phyloP scores from a whole-genome alignment of 768 basidiomycete species.

The Pleurotus tuber-regium region DNA sequence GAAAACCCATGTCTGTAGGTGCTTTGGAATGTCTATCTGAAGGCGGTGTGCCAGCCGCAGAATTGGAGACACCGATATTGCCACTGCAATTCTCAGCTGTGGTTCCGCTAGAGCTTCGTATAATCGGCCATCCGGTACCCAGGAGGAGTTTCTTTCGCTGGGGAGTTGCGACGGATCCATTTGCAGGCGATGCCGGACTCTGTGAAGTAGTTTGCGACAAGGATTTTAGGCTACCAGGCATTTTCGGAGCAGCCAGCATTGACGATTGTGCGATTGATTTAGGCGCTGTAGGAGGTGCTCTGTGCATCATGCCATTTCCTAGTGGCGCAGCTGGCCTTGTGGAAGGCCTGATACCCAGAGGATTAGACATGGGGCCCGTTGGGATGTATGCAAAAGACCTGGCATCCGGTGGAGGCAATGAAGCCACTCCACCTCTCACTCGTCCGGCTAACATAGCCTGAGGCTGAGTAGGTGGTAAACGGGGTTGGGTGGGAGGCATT shows the following conservation, averaged over 20 bases:
- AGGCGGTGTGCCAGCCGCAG: background rate
- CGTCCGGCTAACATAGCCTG: slow-evolving; percentile 7
- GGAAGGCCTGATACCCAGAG: slow-evolving; percentile 54
- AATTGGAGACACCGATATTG: background rate
- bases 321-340: slow-evolving; percentile 9
- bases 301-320: slow-evolving; percentile 9
- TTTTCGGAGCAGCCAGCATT: background rate
- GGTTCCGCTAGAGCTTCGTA: slow-evolving; percentile 14
- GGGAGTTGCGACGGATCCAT: background rate
- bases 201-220: slow-evolving; percentile 21
- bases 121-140: slow-evolving; percentile 48
- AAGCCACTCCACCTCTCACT: background rate
- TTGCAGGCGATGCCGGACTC: slow-evolving; percentile 14
- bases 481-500: background rate
- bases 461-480: slow-evolving; percentile 4
- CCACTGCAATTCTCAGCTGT: background rate
- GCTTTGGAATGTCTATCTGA: background rate
- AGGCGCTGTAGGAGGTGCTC: slow-evolving; percentile 25
- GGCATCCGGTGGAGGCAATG: slow-evolving; percentile 32
- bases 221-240: slow-evolving; percentile 12
- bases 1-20: background rate
- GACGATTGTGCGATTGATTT: background rate
- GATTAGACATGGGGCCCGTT: slow-evolving; percentile 47
- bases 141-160: slow-evolving; percentile 35
- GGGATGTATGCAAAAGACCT: slow-evolving; percentile 37